Evolutionary conservation across 345 rosid genomes (phyloP).

Genomic region (Microcos paniculata): DNA sequence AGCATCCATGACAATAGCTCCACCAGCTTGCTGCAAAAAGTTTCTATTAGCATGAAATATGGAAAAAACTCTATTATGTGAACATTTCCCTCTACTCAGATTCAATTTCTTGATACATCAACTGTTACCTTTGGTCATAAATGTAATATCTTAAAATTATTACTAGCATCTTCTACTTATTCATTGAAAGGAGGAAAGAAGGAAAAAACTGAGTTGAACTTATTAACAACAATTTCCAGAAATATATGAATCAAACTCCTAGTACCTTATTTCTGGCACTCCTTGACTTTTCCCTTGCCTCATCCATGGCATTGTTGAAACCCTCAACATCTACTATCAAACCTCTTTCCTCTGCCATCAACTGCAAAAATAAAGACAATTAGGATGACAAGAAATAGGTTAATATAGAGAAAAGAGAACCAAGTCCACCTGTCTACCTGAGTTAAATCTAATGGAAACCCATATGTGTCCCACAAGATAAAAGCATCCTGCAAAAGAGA

Average conservation of each 20-base stretch:
- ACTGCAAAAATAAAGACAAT: conserved; percentile 37
- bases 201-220: background rate
- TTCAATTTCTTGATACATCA: background rate
- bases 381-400: conserved; percentile 17
- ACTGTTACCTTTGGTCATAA: background rate
- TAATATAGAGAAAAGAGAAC: background rate
- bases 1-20: conserved; percentile 84
- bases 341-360: conserved; percentile 97
- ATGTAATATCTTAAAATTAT: background rate
- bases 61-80: background rate
- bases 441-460: conserved; percentile 94
- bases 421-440: conserved; percentile 49
- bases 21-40: conserved; percentile 78
- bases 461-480: conserved; percentile 94
- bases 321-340: conserved; percentile 80
- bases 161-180: background rate
- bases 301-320: conserved; percentile 79
- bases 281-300: conserved; percentile 92
- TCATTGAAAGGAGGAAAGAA: background rate
- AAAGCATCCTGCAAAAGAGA: conserved; percentile 79
- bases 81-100: background rate
- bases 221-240: background rate
- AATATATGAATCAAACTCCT: background rate
- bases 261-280: conserved; percentile 83
- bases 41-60: conserved; percentile 12